Conservation (phyloP, 176 grass and related monocot genomes). For the Melocanna baccifera region DNA sequence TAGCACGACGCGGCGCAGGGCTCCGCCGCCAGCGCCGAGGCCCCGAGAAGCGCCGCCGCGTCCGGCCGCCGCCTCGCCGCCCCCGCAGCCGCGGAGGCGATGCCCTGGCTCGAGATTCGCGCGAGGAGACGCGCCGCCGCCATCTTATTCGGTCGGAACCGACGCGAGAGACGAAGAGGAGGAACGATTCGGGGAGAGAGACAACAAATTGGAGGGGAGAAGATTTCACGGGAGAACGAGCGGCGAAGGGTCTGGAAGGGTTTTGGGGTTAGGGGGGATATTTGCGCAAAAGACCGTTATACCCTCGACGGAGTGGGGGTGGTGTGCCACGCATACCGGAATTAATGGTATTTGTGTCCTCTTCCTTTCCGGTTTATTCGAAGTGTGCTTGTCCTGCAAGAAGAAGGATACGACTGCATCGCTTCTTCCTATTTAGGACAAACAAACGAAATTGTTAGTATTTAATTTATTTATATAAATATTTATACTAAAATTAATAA, state of each 20-base stretch:
- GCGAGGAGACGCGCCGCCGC: slow-evolving; percentile 15
- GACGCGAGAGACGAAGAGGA: background rate
- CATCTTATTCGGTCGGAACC: slow-evolving; percentile 17
- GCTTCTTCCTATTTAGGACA: too few relatives aligned
- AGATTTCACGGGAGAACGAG: background rate
- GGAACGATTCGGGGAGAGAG: background rate
- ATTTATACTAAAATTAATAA: too few relatives aligned
- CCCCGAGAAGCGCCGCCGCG: background rate
- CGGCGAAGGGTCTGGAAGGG: slow-evolving; percentile 24
- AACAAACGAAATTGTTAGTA: too few relatives aligned
- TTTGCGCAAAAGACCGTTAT: background rate
- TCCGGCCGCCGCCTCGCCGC: background rate
- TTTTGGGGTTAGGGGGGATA: background rate
- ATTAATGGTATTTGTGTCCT: too few relatives aligned
- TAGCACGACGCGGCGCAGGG: background rate
- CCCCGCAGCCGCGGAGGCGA: background rate
- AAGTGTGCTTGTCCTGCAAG: too few relatives aligned
- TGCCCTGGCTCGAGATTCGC: slow-evolving; percentile 9
- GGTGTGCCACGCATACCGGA: too few relatives aligned
- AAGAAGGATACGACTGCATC: too few relatives aligned
- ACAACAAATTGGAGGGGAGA: background rate
- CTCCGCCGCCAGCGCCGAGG: background rate
- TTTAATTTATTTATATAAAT: too few relatives aligned
- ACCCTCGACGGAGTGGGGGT: background rate
- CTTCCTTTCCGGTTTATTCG: too few relatives aligned